Evolutionary conservation across 352 stramenopile species (phyloP).

Genomic region (Phytophthora agathidicida): DNA sequence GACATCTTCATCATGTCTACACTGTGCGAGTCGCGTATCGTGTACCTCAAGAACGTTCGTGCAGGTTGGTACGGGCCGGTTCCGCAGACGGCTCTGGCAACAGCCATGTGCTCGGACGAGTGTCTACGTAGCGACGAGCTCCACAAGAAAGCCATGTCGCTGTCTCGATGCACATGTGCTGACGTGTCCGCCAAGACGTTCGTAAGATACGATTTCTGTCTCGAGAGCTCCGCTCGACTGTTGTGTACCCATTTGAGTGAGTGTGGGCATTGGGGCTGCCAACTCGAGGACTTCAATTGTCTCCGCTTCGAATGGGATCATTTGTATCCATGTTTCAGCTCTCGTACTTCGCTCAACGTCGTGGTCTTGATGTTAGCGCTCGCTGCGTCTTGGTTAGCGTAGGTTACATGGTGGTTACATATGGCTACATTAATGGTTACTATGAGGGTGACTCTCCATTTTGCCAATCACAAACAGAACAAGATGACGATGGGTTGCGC

Average conservation of each 20-base stretch:
- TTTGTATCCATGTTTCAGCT: constrained; percentile 56
- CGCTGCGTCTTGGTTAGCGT: constrained; percentile 25
- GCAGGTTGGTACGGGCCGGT: constrained; percentile 68
- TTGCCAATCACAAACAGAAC: constrained; percentile 4
- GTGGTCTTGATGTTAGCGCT: constrained; percentile 23
- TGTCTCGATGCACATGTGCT: constrained; percentile 81
- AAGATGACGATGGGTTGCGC: constrained; percentile 12
- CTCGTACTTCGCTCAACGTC: constrained; percentile 4
- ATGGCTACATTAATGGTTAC: constrained; percentile 26
- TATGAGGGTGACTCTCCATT: constrained; percentile 15
- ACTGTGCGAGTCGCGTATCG: constrained; percentile 77
- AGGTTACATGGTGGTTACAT: background rate
- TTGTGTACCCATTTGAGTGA: constrained; percentile 88
- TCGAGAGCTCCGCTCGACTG: constrained; percentile 79
- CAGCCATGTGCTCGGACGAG: constrained; percentile 86
- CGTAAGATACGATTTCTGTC: constrained; percentile 77
- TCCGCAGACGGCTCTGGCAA: constrained; percentile 69
- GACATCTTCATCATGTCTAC: constrained; percentile 78
- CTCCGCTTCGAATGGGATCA: constrained; percentile 89
- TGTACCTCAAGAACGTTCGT: constrained; percentile 65
- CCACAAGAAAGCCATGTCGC: constrained; percentile 74
- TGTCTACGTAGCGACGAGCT: constrained; percentile 84
- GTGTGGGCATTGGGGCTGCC: constrained; percentile 88
- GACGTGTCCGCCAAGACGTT: constrained; percentile 79
- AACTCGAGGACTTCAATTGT: constrained; percentile 91